Conservation (phyloP, 208 protist species). For the Trypanosoma rangeli region DNA sequence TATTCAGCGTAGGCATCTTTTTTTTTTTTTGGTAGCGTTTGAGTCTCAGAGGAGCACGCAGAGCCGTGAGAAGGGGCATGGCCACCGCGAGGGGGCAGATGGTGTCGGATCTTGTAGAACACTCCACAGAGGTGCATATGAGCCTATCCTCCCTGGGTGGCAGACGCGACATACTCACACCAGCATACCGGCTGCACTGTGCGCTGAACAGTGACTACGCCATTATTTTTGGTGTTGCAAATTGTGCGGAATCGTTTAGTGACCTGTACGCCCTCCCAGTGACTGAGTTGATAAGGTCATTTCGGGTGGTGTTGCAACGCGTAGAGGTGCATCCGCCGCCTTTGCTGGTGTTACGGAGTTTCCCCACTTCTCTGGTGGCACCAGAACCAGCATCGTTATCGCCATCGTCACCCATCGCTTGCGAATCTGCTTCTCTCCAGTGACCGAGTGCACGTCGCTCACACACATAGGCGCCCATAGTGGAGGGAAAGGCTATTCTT, state of each 20-base stretch:
- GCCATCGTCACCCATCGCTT: not conserved
- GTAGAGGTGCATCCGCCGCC: not conserved
- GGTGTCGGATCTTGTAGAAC: slow-evolving; percentile 3
- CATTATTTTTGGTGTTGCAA: slow-evolving; percentile 24
- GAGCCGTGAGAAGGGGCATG: too few species aligned
- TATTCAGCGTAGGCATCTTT: not conserved
- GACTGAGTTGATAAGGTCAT: not conserved
- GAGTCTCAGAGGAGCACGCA: too few species aligned
- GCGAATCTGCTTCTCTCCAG: not conserved
- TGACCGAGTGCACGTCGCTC: slow-evolving; percentile 20
- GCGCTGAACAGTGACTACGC: not conserved
- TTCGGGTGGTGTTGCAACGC: slow-evolving; percentile 5
- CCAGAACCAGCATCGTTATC: not conserved
- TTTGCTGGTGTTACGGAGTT: not conserved
- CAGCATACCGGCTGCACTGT: slow-evolving; percentile 1
- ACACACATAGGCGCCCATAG: slow-evolving; percentile 12
- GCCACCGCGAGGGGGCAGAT: not conserved
- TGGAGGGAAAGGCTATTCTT: slow-evolving; percentile 5
- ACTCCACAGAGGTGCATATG: not conserved
- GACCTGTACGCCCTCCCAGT: slow-evolving; percentile 5
- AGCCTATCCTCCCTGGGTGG: too few species aligned
- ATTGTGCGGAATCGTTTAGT: slow-evolving; percentile 10
- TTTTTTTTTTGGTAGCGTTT: not conserved
- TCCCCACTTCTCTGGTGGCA: not conserved
- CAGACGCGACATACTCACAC: not conserved